Percentiles rank a stretch among this genome's conserved stretches.
Conservation (phyloP, 352 stramenopile species). For the Phytophthora macrochlamydospora region DNA sequence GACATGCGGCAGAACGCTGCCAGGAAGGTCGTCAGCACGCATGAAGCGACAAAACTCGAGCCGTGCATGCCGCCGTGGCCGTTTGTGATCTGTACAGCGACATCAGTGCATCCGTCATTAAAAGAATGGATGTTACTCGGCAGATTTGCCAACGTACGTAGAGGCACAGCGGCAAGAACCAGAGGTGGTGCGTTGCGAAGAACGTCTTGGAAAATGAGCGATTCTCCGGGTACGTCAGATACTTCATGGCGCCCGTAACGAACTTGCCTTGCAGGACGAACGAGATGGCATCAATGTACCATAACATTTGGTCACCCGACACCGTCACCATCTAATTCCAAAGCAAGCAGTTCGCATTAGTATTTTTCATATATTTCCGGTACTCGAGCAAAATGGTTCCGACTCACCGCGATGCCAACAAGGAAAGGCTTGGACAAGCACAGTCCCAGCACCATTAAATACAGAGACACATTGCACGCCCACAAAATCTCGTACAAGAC, state of each 20-base stretch:
- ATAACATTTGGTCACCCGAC: constrained; percentile 93
- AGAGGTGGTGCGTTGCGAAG: constrained; percentile 84
- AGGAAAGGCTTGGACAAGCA: constrained; percentile 85
- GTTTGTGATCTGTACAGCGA: constrained; percentile 52
- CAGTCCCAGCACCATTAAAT: constrained; percentile 67
- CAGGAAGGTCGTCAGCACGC: constrained; percentile 63
- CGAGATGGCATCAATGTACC: constrained; percentile 88
- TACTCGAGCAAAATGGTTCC: not conserved
- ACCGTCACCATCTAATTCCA: constrained; percentile 85
- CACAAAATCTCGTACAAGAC: constrained; percentile 81
- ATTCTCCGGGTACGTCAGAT: constrained; percentile 87
- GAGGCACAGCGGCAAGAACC: constrained; percentile 83
- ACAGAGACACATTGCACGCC: constrained; percentile 81
- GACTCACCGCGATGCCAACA: constrained; percentile 69
- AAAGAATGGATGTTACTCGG: not conserved
- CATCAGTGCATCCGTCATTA: constrained; percentile 2
- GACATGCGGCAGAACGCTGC: constrained; percentile 57
- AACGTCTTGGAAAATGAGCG: constrained; percentile 82
- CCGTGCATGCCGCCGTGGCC: constrained; percentile 75
- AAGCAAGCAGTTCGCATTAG: not conserved
- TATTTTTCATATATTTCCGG: not conserved
- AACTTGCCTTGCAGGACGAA: constrained; percentile 87
- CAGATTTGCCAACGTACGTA: constrained; percentile 45
- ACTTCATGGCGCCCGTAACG: constrained; percentile 89
- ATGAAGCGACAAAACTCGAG: constrained; percentile 68